These are phyloP conservation scores for Dactylellina sp. DNA, from an alignment of 2,329 filamentous ascomycete species.

Conservation along the genomic window DNA sequence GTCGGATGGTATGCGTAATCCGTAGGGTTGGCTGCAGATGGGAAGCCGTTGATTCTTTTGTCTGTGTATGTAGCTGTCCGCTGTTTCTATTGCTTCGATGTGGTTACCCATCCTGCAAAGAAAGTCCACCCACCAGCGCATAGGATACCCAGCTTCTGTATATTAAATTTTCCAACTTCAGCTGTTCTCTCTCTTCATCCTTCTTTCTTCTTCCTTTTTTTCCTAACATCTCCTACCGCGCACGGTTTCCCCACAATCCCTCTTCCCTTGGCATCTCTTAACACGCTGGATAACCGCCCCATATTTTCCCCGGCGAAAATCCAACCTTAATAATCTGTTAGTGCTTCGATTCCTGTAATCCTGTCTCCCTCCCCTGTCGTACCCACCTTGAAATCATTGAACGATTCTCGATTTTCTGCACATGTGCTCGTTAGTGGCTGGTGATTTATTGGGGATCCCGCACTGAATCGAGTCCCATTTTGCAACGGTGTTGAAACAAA, in stretches of 20 bases:
- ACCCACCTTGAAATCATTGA: not conserved
- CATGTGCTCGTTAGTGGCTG: not conserved
- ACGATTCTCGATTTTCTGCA: not conserved
- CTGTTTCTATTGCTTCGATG: conserved; percentile 30
- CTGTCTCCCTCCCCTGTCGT: not conserved
- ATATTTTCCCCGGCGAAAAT: not conserved
- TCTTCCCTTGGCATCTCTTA: not conserved
- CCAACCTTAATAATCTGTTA: conserved; percentile 23
- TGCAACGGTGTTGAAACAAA: conserved; percentile 13
- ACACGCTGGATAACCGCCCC: not conserved
- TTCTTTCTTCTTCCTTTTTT: conserved; percentile 9
- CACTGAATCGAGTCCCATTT: not conserved
- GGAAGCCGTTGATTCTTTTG: conserved; percentile 33
- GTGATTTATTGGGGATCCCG: not conserved
- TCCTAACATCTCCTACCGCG: not conserved
- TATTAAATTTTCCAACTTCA: conserved; percentile 2
- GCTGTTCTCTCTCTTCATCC: conserved; percentile 11
- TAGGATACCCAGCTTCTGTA: not conserved
- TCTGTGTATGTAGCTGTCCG: conserved; percentile 30
- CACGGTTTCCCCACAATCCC: conserved; percentile 1
- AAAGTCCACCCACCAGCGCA: conserved; percentile 6
- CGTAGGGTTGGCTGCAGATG: conserved; percentile 33
- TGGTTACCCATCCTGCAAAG: conserved; percentile 4
- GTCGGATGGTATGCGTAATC: not conserved
- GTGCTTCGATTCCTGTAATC: not conserved